Evolutionary conservation across 257 asterid species (phyloP).

Genomic region (Ilex asprella): DNA sequence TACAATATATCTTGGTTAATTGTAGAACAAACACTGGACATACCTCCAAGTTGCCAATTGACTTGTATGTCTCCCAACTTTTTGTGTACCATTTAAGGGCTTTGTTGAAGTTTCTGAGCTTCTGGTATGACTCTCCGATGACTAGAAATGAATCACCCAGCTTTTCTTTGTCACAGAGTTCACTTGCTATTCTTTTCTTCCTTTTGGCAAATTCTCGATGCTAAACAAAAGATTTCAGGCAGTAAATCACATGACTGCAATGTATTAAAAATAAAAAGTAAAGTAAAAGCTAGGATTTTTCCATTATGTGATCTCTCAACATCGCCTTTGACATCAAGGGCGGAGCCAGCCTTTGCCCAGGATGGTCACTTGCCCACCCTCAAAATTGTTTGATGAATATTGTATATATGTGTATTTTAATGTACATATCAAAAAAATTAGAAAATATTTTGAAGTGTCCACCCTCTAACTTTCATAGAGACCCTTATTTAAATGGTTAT

Average conservation of each 20-base stretch:
- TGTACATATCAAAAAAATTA: too few species aligned
- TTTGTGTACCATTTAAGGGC: constrained; percentile 79
- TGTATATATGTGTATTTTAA: too few species aligned
- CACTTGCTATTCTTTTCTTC: constrained; percentile 56
- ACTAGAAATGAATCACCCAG: constrained; percentile 72
- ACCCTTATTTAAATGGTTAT: too few species aligned
- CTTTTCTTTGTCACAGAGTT: constrained; percentile 83
- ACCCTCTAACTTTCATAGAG: too few species aligned
- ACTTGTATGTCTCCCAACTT: constrained; percentile 61
- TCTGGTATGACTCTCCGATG: constrained; percentile 81
- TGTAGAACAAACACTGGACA: background rate
- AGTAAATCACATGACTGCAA: constrained; percentile 11
- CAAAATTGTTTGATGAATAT: too few species aligned
- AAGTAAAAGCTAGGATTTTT: constrained; percentile 2
- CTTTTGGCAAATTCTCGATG: constrained; percentile 60
- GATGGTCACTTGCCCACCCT: too few species aligned
- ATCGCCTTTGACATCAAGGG: too few species aligned
- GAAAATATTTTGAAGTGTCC: too few species aligned
- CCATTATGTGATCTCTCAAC: too few species aligned
- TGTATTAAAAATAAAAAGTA: constrained; percentile 16
- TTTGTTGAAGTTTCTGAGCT: constrained; percentile 54
- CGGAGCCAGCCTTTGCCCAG: too few species aligned
- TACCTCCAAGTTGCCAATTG: constrained; percentile 92
- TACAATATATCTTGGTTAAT: too few species aligned
- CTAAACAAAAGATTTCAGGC: constrained; percentile 37